Evolutionary conservation across 495 filamentous ascomycete genomes (phyloP), one percentile per base, ranked within the genome.

Genomic region (Lichenothelia convexa): DNA sequence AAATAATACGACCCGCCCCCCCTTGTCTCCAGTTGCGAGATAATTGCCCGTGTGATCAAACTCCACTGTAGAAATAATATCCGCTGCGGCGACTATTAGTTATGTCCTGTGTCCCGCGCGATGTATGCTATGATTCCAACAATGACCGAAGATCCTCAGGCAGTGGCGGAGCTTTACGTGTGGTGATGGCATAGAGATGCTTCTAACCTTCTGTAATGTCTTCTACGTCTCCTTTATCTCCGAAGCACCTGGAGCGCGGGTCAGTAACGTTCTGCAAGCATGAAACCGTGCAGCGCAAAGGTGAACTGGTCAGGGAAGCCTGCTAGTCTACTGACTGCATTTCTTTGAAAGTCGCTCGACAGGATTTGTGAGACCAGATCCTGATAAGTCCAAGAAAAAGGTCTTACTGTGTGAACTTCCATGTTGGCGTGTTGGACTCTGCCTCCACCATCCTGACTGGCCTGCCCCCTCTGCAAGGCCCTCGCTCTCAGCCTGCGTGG

Each of bases 351-450:
- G n/a, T n/a, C n/a, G n/a, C n/a, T n/a, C n/a, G n/a, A n/a, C n/a
- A n/a, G n/a, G n/a, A n/a, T n/a, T n/a, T n/a, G n/a, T n/a, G n/a
- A n/a, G n/a, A n/a, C n/a, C n/a, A n/a, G n/a, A n/a, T n/a, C n/a
- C n/a, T n/a, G n/a, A n/a, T n/a, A n/a, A n/a, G n/a, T n/a, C n/a
- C n/a, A n/a, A n/a, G n/a, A n/a, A n/a, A 2, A 29, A 1, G 9
- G 15, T 84, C 91, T 71, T 72, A 97, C 89, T 97, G 89, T 61
- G 89, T 97, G 65, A 97, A 97, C 70, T 95, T 95, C 89, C 89
- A 95, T 59, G 87, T 94, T 50, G 89, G 87, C 58, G 83, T 71
- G 61, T 70, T 78, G 60, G 78, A 68, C 63, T 94, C 89, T 64
- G 77, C 80, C 67, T 93, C 89, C 64, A 89, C 86, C 89, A 97